Percentiles rank a stretch among this genome's conserved stretches.
Evolutionary conservation across 768 basidiomycete genomes (phyloP).

Genomic region (Phanerochaete carnosa): DNA sequence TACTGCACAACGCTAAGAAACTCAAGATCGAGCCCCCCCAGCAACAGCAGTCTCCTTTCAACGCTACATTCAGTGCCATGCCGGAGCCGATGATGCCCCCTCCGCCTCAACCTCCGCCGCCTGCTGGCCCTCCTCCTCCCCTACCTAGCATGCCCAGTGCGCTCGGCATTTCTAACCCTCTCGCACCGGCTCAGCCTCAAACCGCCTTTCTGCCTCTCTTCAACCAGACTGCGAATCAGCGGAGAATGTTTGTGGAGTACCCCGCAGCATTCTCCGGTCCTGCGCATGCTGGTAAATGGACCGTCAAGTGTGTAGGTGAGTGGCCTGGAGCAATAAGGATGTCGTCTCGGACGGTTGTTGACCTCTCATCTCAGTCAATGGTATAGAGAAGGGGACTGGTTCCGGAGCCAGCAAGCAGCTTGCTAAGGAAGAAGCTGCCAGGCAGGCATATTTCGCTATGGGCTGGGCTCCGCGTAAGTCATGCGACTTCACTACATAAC

Average conservation of each 20-base stretch:
- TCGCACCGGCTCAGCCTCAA: slow-evolving; percentile 61
- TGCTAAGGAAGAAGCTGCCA: slow-evolving; percentile 77
- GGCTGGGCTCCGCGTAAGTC: slow-evolving; percentile 57
- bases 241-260: slow-evolving; percentile 61
- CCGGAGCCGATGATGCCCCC: neutral
- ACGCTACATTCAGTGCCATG: neutral
- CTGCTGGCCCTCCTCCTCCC: slow-evolving; percentile 15
- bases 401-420: slow-evolving; percentile 67
- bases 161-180: slow-evolving; percentile 44
- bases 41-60: neutral
- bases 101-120: neutral
- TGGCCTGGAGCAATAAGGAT: neutral
- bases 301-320: slow-evolving; percentile 66
- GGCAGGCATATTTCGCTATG: slow-evolving; percentile 68
- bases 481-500: neutral
- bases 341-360: neutral
- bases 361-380: slow-evolving; percentile 44
- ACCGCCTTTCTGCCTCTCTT: slow-evolving; percentile 68
- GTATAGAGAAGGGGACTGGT: slow-evolving; percentile 64
- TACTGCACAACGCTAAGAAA: slow-evolving; percentile 15
- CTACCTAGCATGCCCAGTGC: slow-evolving; percentile 26
- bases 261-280: slow-evolving; percentile 59
- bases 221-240: slow-evolving; percentile 69
- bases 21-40: slow-evolving; percentile 15
- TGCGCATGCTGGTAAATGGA: slow-evolving; percentile 67